Percentiles rank a stretch among this genome's conserved stretches.
These are phyloP conservation scores for Kwoniella newhampshirensis DNA, from an alignment of 768 basidiomycete species.

Conservation along the genomic window DNA sequence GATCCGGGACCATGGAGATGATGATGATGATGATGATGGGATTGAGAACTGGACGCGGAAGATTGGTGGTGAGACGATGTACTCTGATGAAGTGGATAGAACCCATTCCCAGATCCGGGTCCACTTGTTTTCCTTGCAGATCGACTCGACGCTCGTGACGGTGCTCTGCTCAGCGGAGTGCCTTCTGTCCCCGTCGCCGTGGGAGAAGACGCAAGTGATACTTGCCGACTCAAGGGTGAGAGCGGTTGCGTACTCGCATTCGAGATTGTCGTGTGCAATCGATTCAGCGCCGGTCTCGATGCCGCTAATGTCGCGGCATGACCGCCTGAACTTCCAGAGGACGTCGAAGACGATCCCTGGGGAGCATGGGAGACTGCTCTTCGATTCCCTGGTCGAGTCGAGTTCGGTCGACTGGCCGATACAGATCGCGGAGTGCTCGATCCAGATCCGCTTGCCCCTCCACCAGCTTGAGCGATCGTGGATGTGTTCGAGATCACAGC, in stretches of 20 bases:
- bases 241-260: background rate
- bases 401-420: constrained; percentile 1
- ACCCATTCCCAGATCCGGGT: too few relatives aligned
- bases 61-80: too few relatives aligned
- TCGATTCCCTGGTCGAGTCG: background rate
- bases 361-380: constrained; percentile 15
- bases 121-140: constrained; percentile 8
- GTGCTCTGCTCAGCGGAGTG: background rate
- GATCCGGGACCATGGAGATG: background rate
- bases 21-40: too few relatives aligned
- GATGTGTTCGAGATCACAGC: background rate
- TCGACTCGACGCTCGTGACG: constrained; percentile 10
- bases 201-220: constrained; percentile 20
- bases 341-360: too few relatives aligned
- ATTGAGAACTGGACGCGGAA: too few relatives aligned
- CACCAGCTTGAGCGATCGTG: background rate
- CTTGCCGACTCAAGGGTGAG: constrained; percentile 21
- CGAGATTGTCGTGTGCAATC: too few relatives aligned
- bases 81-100: too few relatives aligned
- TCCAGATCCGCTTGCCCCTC: background rate
- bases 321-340: too few relatives aligned
- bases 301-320: too few relatives aligned
- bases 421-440: constrained; percentile 3
- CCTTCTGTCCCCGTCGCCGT: background rate
- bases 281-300: too few relatives aligned